A percentile compares a stretch with the other conserved stretches of the same genome.
These are phyloP conservation scores for Trifolium fragiferum DNA, from an alignment of 306 rosid genomes.

Conservation along the genomic window DNA sequence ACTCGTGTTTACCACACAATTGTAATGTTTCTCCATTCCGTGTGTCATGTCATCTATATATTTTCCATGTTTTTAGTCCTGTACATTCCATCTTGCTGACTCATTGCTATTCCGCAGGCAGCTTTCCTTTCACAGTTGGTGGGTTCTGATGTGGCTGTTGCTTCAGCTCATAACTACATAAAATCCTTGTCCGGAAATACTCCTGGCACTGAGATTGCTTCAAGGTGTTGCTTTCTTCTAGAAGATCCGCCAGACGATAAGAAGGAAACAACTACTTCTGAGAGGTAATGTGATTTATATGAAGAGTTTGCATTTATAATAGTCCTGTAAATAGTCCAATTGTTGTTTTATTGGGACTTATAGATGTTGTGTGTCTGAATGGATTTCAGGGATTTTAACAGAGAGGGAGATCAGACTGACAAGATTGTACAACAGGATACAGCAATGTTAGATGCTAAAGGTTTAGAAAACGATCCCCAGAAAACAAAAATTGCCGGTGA, in stretches of 20 bases:
- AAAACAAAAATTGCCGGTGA: slow-evolving; percentile 48
- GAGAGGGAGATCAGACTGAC: slow-evolving; percentile 51
- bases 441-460: slow-evolving; percentile 47
- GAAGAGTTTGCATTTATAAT: slow-evolving; percentile 35
- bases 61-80: slow-evolving; percentile 22
- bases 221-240: slow-evolving; percentile 75
- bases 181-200: slow-evolving; percentile 68
- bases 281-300: slow-evolving; percentile 61
- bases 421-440: slow-evolving; percentile 51
- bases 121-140: slow-evolving; percentile 72
- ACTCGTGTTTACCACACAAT: slow-evolving; percentile 7
- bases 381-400: slow-evolving; percentile 52
- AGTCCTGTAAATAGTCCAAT: slow-evolving; percentile 31
- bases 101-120: slow-evolving; percentile 62
- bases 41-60: slow-evolving; percentile 28
- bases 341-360: slow-evolving; percentile 45
- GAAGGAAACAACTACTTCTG: slow-evolving; percentile 56
- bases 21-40: slow-evolving; percentile 5
- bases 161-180: slow-evolving; percentile 76
- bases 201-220: slow-evolving; percentile 75
- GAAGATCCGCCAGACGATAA: slow-evolving; percentile 74
- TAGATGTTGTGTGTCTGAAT: slow-evolving; percentile 50
- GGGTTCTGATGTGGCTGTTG: slow-evolving; percentile 80
- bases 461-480: slow-evolving; percentile 44
- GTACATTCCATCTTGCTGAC: slow-evolving; percentile 2